Percentiles rank a stretch among this genome's conserved stretches.
Evolutionary conservation across 2,329 filamentous ascomycete genomes (phyloP).

Genomic region (Nemania sp.): DNA sequence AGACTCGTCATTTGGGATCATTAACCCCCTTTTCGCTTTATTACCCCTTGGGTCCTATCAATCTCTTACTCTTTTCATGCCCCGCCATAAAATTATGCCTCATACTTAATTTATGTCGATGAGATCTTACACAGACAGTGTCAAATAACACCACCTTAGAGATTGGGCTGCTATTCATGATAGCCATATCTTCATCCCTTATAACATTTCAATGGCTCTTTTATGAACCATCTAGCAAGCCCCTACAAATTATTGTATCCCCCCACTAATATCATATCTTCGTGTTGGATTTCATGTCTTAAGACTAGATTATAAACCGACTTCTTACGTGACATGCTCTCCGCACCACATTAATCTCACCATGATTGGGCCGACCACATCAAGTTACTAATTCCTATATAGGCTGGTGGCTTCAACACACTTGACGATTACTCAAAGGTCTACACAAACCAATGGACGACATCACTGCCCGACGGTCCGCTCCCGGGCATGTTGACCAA

Average conservation of each 20-base stretch:
- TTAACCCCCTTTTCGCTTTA: no score
- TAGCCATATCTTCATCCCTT: neutral
- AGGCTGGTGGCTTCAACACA: slow-evolving; percentile 34
- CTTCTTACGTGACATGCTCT: neutral
- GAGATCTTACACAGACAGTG: neutral
- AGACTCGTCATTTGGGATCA: neutral
- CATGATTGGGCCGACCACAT: neutral
- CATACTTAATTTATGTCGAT: neutral
- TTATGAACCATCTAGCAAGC: neutral
- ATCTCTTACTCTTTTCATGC: neutral
- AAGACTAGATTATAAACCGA: neutral
- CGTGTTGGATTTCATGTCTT: neutral
- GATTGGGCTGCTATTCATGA: neutral
- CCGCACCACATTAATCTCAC: neutral
- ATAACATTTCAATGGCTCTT: neutral
- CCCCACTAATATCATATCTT: neutral
- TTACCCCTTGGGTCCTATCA: neutral
- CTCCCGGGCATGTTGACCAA: slow-evolving; percentile 56
- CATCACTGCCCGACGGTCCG: slow-evolving; percentile 52
- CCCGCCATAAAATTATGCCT: neutral
- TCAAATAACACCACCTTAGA: neutral
- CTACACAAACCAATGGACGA: slow-evolving; percentile 57
- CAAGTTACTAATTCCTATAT: slow-evolving; percentile 12
- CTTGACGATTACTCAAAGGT: slow-evolving; percentile 56
- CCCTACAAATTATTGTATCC: neutral